A percentile compares a stretch with the other conserved stretches of the same genome.
Evolutionary conservation across 257 asterid genomes (phyloP).

Genomic region (Scutellaria barbata): DNA sequence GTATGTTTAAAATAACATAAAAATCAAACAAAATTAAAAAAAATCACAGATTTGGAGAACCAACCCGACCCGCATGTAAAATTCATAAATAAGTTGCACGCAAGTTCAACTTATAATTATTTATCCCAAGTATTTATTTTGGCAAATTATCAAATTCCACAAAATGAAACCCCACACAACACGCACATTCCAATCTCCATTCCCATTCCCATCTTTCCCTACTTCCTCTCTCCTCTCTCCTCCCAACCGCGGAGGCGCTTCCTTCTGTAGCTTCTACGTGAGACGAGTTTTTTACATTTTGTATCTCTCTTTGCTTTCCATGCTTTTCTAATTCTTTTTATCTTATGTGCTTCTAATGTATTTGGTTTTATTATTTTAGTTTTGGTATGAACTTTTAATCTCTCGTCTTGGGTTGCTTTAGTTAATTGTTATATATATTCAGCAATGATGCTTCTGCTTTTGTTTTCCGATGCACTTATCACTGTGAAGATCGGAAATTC

Average conservation of each 20-base stretch:
- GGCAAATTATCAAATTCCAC: not conserved
- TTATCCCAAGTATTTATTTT: not conserved
- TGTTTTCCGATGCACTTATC: not conserved
- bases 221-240: not conserved
- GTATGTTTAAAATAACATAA: too few relatives aligned
- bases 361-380: not conserved
- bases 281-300: too few relatives aligned
- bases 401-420: not conserved
- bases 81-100: too few relatives aligned
- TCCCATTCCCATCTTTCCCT: constrained; percentile 30
- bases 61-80: too few relatives aligned
- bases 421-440: not conserved
- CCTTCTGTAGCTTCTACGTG: not conserved
- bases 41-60: too few relatives aligned
- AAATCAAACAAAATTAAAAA: too few relatives aligned
- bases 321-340: not conserved
- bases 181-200: not conserved
- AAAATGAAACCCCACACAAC: not conserved
- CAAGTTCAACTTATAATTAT: too few relatives aligned
- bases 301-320: not conserved
- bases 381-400: not conserved
- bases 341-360: not conserved
- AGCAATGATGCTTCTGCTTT: not conserved
- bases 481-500: too few relatives aligned
- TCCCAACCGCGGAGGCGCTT: not conserved